Base-by-base conservation (phyloP, 345 rosid species). In the Populus davidiana region DNA sequence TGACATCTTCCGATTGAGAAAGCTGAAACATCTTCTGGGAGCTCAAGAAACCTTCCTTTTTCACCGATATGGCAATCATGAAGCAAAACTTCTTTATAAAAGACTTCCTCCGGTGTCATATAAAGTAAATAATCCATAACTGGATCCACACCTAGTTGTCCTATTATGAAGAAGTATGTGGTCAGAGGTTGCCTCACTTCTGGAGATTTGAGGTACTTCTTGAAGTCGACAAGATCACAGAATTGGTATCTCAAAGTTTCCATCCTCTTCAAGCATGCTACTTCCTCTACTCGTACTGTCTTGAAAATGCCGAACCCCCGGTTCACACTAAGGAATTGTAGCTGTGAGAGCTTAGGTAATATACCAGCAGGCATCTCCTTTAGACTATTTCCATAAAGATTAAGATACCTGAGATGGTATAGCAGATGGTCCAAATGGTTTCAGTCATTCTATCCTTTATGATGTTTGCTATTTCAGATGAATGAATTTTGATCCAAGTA, bases 281-380 rank as follows among this genome's bases (percentile, higher is more conserved):
- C 64, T 70, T 79, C 85, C 67, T 36, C 73, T 8, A 20, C 64
- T 56, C 27, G 50, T 2, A 47, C 66, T 29, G 44, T 38, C 68
- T 8, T 49, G 3, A 12, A 2, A 44, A 23, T 1, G 5, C 61
- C 9, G 20, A 13, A 36, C 5, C 38, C 23, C 20, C 72, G 44
- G 14, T 21, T 43, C 52, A 70, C 11, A 20, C 4, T 38, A 25
- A 82, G 78, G 47, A 49, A 67, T 43, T 75, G 72, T 23, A 79
- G 62, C 10, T 17, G 27, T 33, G 65, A 27, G n/a, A 82, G 73
- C 5, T 70, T 36, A 8, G 78, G 43, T 6, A 84, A 49, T 41
- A 84, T 52, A 13, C 78, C 69, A 33, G 59, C 13, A 0, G 82
- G 84, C 1, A 81, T 25, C 68, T 21, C 76, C 23, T 59, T 29